Base-by-base conservation (phyloP, 2,329 filamentous ascomycete genomes). In the Fusarium neocosmosporiellum region DNA sequence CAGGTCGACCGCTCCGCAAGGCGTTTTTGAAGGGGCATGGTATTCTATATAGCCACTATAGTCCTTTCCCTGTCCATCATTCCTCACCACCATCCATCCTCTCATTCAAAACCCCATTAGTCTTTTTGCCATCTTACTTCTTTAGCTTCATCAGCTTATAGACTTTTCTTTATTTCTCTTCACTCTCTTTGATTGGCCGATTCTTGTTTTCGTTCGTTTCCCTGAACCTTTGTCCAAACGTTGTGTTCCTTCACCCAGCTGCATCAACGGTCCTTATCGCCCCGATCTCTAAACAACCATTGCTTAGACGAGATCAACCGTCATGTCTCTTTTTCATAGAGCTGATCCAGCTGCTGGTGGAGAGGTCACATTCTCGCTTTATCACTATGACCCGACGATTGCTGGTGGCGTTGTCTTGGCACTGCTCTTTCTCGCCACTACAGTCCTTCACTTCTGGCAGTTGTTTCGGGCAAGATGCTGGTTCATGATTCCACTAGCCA, bases 231-330 rank as follows among this genome's bases (percentile, higher is more conserved):
- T 4, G 18, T 18, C 18, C n/a, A 7, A 18, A 5, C 7, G 8
- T 11, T n/a, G 36, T 0, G n/a, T 11, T n/a, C 36, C 2, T 1
- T n/a, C 18, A 0, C 18, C 11, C 18, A 0, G 2, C 18, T 7
- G 1, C 37, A 5, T 11, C n/a, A 4, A 3, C 9, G 18, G 37
- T 24, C 4, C 41, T 24, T 24, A 9, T 24, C 9, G 7, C 27
- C 27, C 7, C 7, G 9, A 8, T 29, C 13, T 24, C 41, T 46
- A 9, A 24, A 46, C 20, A 7, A 24, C 7, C 20, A 9, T 24
- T 6, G 13, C 13, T 22, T 43, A 5, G 20, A 24, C 41, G 20
- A 24, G 7, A 24, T 46, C 41, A 16, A 46, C 4, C 7, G 22
- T 5, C 39, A 46, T 46, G 41, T 16, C 41, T 24, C 20, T 46